phyloP scores from a whole-genome alignment of 345 rosid species.

The Brassica napus region DNA sequence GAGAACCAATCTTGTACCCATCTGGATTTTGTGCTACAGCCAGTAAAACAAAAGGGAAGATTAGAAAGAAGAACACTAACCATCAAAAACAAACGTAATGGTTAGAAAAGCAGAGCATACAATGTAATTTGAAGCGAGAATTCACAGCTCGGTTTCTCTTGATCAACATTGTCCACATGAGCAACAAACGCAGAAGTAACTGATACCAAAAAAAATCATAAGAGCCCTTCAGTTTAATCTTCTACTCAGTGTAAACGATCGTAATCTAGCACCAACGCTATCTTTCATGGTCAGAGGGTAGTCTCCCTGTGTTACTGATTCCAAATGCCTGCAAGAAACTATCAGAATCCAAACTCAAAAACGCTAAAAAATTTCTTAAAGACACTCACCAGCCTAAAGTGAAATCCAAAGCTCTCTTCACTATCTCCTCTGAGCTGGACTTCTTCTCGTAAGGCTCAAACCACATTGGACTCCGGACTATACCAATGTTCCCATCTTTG shows the following conservation, averaged over 20 bases:
- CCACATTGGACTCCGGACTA: slow-evolving; percentile 40
- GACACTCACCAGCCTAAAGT: slow-evolving; percentile 40
- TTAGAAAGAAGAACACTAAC: slow-evolving; percentile 3
- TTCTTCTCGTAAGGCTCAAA: slow-evolving; percentile 35
- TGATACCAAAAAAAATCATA: slow-evolving; percentile 42
- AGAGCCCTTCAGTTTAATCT: too few relatives aligned
- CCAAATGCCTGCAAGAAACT: slow-evolving; percentile 34
- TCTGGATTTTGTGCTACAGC: slow-evolving; percentile 25
- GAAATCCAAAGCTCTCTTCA: slow-evolving; percentile 41
- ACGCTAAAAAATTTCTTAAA: too few relatives aligned
- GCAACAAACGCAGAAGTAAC: slow-evolving; percentile 37
- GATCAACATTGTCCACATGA: slow-evolving; percentile 27
- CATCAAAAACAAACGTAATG: background rate
- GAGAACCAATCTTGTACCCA: slow-evolving; percentile 37
- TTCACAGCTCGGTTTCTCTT: slow-evolving; percentile 32
- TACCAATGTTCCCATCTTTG: slow-evolving; percentile 39
- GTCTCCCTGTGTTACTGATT: slow-evolving; percentile 32
- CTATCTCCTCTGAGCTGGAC: slow-evolving; percentile 29
- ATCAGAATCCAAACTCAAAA: background rate
- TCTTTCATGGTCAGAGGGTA: slow-evolving; percentile 40
- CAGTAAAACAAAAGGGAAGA: background rate
- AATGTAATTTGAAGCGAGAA: slow-evolving; percentile 30
- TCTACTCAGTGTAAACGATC: too few relatives aligned
- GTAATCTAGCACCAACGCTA: too few relatives aligned
- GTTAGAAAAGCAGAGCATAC: slow-evolving; percentile 21